Evolutionary conservation across 1,284 basidiomycete genomes (phyloP), one percentile per base, ranked within the genome.

Genomic region (Ustilago cynodontis): DNA sequence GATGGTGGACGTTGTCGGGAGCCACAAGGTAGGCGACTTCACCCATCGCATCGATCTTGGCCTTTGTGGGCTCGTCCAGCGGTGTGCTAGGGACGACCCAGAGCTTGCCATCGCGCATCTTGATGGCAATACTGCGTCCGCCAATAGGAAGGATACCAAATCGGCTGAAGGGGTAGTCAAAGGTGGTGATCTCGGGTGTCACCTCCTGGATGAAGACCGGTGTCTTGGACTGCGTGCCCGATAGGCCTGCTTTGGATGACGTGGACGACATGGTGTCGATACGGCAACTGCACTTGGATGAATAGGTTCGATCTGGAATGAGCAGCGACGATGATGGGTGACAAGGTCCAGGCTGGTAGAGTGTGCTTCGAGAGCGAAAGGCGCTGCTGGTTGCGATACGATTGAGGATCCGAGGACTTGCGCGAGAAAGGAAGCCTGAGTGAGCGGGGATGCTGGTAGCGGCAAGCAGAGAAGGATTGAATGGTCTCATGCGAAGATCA

Each of bases 1-100:
- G 87, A 18, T 86, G 84, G 73, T 89, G 88, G 59, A 88, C 88
- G 31, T 86, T 82, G 74, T 88, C 88, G 2, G 87, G 87, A 0
- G 87, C 87, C 24, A 88, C 87, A 50, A 89, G 85, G 83, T 87
- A 88, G 58, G 71, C 61, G 1, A 96, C 93, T 37, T 91, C 89
- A 0, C 94, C 94, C 6, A 97, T 87, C 56, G 91, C 88, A 58
- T 91, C 89, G 29, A 96, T 86, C 68, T 90, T 92, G 2, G 88
- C 81, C 84, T 91, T 92, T 1, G 93, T 95, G 18, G 70, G 72
- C 6, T 89, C 87, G 53, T 91, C 90, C 59, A 94, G 87, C 0
- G 93, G 92, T 3, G 93, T 93, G 1, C 93, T 95, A 1, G 93
- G 94, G 33, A 96, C 88, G 1, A 97, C 88, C 91, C 94, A 95